Evolutionary conservation across 331 rosid species (phyloP).

Genomic region (Arachis monticola): DNA sequence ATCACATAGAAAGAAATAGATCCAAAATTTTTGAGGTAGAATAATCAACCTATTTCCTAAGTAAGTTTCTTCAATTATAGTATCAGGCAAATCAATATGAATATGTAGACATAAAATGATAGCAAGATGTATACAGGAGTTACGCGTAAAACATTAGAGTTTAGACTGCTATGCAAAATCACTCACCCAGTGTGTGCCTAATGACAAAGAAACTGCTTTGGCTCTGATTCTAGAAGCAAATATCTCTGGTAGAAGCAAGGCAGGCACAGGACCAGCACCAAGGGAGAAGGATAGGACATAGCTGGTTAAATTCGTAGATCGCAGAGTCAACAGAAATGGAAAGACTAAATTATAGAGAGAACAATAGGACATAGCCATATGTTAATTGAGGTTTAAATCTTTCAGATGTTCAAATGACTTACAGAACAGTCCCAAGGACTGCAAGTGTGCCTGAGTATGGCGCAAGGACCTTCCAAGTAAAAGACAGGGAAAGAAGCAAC

Average conservation of each 20-base stretch:
- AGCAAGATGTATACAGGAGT: background rate
- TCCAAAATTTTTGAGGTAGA: background rate
- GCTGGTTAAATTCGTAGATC: conserved; percentile 55
- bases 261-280: conserved; percentile 99
- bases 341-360: conserved; percentile 3
- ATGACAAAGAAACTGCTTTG: conserved; percentile 87
- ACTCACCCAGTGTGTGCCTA: conserved; percentile 99
- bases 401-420: conserved; percentile 49
- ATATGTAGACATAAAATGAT: background rate
- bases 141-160: conserved; percentile 3
- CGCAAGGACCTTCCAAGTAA: conserved; percentile 80
- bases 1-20: background rate
- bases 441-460: conserved; percentile 87
- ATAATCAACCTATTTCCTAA: background rate
- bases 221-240: conserved; percentile 98
- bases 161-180: conserved; percentile 9
- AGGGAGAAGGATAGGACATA: conserved; percentile 96
- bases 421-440: conserved; percentile 93
- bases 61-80: background rate
- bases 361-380: background rate
- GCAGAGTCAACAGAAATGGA: conserved; percentile 29
- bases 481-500: conserved; percentile 88
- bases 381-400: background rate
- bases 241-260: conserved; percentile 95
- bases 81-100: background rate